Percentiles rank a stretch among this genome's conserved stretches.
Evolutionary conservation across 2,329 filamentous ascomycete species (phyloP).

Genomic region (Cladorrhinum sp.): DNA sequence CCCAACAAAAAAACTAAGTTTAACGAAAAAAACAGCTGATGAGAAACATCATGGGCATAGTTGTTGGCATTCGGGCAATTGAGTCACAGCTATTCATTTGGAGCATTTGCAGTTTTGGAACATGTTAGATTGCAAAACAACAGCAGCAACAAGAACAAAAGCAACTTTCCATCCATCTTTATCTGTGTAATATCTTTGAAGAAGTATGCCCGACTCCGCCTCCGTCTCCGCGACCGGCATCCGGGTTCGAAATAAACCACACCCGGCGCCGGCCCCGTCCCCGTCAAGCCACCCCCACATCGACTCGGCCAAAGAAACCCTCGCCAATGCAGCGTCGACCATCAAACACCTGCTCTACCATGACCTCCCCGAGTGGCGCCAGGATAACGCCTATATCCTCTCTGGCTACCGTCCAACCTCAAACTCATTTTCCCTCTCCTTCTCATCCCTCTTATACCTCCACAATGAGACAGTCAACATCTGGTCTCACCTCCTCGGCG

Average conservation of each 20-base stretch:
- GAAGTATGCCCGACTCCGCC: constrained; percentile 3
- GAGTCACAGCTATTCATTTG: not conserved
- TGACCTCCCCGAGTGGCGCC: constrained; percentile 57
- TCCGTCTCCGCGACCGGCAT: not conserved
- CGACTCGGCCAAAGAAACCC: constrained; percentile 28
- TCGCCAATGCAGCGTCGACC: constrained; percentile 35
- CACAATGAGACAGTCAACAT: constrained; percentile 65
- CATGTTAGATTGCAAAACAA: not conserved
- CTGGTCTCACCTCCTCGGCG: constrained; percentile 64
- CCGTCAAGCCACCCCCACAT: constrained; percentile 6
- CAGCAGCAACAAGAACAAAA: not conserved
- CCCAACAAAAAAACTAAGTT: constrained; percentile 4
- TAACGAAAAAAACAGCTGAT: not conserved
- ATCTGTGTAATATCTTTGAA: not conserved
- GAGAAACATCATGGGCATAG: not conserved
- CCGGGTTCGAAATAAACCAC: constrained; percentile 8
- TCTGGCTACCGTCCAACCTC: constrained; percentile 52
- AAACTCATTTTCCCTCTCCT: constrained; percentile 45
- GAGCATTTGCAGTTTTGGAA: not conserved
- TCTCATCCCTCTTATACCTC: constrained; percentile 49
- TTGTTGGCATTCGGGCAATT: not conserved
- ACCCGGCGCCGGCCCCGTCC: not conserved
- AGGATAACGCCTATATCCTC: constrained; percentile 57
- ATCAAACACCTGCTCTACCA: constrained; percentile 51
- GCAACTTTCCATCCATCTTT: not conserved